A percentile compares a stretch with the other conserved stretches of the same genome.
Conservation (phyloP, 768 basidiomycete genomes). For the Lentinus brumalis region DNA sequence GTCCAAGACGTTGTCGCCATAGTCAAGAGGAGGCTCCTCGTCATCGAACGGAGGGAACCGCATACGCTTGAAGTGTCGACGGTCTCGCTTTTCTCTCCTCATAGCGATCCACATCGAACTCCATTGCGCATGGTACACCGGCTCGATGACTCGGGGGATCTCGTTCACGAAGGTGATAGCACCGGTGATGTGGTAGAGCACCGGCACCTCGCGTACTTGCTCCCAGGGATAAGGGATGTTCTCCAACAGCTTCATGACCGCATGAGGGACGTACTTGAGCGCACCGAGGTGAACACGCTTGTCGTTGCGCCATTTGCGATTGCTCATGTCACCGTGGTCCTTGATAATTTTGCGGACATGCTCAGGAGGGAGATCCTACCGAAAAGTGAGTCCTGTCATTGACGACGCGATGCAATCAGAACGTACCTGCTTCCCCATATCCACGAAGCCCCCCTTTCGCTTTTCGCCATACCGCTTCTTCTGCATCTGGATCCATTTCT, state of each 20-base stretch:
- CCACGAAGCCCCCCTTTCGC: conserved; percentile 84
- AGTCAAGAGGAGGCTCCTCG: conserved; percentile 98
- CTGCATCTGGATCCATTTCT: conserved; percentile 97
- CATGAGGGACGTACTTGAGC: conserved; percentile 97
- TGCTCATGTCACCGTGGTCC: conserved; percentile 99
- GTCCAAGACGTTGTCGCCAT: conserved; percentile 98
- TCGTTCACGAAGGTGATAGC: conserved; percentile 99
- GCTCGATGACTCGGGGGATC: conserved; percentile 94
- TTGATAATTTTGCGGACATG: conserved; percentile 99
- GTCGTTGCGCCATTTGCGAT: conserved; percentile 98
- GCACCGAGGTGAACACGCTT: conserved; percentile 99
- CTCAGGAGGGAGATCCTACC: conserved; percentile 91
- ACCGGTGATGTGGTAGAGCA: conserved; percentile 98
- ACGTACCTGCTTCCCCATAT: conserved; percentile 90
- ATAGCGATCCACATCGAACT: conserved; percentile 99
- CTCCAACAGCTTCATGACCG: conserved; percentile 98
- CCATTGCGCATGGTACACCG: conserved; percentile 99
- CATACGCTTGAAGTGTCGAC: conserved; percentile 99
- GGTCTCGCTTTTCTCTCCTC: conserved; percentile 97
- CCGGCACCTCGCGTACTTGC: conserved; percentile 98
- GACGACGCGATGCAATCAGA: not conserved
- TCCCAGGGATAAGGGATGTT: conserved; percentile 99
- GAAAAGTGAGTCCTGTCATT: conserved; percentile 16
- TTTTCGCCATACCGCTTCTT: conserved; percentile 91
- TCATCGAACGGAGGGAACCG: conserved; percentile 99